Percentiles rank a stretch among this genome's conserved stretches.
phyloP scores from a whole-genome alignment of 306 rosid genomes.

The Cicer arietinum region DNA sequence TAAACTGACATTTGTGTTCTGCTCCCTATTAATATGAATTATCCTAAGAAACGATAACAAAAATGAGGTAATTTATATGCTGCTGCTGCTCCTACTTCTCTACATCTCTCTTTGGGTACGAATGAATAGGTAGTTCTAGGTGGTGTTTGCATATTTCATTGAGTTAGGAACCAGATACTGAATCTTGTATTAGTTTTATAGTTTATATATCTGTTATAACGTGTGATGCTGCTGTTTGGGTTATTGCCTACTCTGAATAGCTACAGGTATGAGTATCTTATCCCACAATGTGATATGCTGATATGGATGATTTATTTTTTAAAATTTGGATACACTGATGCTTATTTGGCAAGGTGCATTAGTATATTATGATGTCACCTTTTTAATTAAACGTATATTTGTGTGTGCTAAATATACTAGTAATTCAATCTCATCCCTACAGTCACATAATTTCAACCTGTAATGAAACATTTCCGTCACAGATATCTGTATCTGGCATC shows the following conservation, averaged over 20 bases:
- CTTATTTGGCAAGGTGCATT: neutral
- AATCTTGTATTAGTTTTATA: conserved; percentile 20
- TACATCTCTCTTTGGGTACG: neutral
- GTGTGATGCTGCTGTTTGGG: conserved; percentile 9
- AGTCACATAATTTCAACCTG: neutral
- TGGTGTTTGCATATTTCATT: conserved; percentile 32
- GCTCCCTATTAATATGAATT: conserved; percentile 16
- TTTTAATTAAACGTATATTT: neutral
- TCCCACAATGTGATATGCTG: neutral
- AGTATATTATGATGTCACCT: neutral
- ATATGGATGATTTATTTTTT: neutral
- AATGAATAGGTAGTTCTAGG: conserved; percentile 29
- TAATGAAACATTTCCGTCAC: neutral
- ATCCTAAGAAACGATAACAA: conserved; percentile 7
- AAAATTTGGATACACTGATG: conserved; percentile 2
- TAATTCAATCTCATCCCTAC: neutral
- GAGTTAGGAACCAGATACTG: conserved; percentile 12
- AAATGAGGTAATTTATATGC: conserved; percentile 10
- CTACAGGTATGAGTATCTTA: conserved; percentile 11
- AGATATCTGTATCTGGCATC: neutral
- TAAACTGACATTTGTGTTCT: conserved; percentile 7
- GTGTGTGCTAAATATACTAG: neutral
- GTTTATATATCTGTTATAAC: conserved; percentile 12
- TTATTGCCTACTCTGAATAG: conserved; percentile 25
- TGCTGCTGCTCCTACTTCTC: conserved; percentile 9